phyloP scores from a whole-genome alignment of 805 yeast genomes.

The Teunomyces tritomae region DNA sequence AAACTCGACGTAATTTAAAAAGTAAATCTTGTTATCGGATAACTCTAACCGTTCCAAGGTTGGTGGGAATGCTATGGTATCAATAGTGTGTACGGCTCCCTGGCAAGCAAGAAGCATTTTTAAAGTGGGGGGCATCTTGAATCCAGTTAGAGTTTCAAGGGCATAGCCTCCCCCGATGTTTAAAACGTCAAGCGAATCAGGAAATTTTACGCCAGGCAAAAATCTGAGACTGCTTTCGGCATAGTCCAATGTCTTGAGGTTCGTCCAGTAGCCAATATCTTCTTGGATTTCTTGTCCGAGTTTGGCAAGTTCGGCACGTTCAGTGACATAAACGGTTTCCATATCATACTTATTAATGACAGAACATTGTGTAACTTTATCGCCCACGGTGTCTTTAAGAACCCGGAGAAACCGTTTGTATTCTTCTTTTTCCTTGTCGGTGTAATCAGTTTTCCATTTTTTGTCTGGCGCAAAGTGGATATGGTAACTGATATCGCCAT shows the following conservation, averaged over 20 bases:
- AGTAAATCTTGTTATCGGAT: conserved; percentile 37
- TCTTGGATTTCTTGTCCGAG: conserved; percentile 37
- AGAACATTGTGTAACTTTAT: conserved; percentile 37
- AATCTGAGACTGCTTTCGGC: conserved; percentile 35
- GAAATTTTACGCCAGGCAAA: conserved; percentile 39
- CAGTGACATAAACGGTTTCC: conserved; percentile 33
- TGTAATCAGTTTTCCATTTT: conserved; percentile 31
- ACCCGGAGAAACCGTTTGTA: conserved; percentile 24
- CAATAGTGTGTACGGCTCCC: conserved; percentile 34
- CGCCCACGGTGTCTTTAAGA: conserved; percentile 20
- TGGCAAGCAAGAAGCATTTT: conserved; percentile 30
- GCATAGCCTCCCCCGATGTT: conserved; percentile 41
- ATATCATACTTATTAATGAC: conserved; percentile 36
- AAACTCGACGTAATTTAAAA: conserved; percentile 38
- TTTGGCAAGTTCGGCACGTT: conserved; percentile 27
- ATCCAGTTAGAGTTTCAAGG: conserved; percentile 38
- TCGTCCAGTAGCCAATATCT: conserved; percentile 35
- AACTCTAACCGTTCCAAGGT: conserved; percentile 32
- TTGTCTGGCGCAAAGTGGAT: conserved; percentile 30
- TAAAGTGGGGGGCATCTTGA: conserved; percentile 35
- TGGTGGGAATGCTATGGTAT: conserved; percentile 33
- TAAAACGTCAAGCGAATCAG: conserved; percentile 35
- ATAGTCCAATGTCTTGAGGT: conserved; percentile 34
- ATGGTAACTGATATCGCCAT: conserved; percentile 31
- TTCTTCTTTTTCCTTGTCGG: conserved; percentile 19